Evolutionary conservation across 768 basidiomycete species (phyloP), one percentile per base, ranked within the genome.

Genomic region (Naganishia onofrii): DNA sequence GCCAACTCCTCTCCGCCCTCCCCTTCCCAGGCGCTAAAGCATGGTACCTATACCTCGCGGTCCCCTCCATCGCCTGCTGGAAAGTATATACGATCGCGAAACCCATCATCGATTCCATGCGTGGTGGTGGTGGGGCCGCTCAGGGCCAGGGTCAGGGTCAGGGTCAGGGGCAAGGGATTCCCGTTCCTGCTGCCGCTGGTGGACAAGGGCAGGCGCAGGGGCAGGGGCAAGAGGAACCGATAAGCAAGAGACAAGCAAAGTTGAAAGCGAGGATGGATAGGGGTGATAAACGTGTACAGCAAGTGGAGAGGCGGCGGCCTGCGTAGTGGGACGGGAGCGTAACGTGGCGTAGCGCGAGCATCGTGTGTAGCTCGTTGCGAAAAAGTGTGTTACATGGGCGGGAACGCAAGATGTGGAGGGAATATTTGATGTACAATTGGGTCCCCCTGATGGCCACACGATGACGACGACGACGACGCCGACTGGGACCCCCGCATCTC

Each of bases 231-330:
- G 74, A 76, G 32, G 67, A 67, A 36, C 51, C 66, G 29, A 67
- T 44, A n/a, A 77, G 76, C 15, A 72, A 72, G 58, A 72, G 71
- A 60, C 79, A 80, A 53, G 77, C 77, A 12, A 80, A 80, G 66
- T 60, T 80, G 36, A 63, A 74, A 36, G 78, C 77, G 8, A 74
- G 79, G 65, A 73, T 75, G 73, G 79, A 80, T 58, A 76, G 75
- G 72, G 79, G 79, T 4, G 79, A 80, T 63, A 80, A 80, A 72
- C 68, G 79, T 68, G 73, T 80, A 0, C 78, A 80, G 69, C 77
- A 78, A 68, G 70, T 75, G 3, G 73, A 77, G 36, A 70, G 71
- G 46, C 53, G 57, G 42, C 38, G 60, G 26, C 60, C 60, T 23
- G 60, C 60, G 48, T 65, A 67, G 32, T 12, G 4, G n/a, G 12